phyloP scores from a whole-genome alignment of 345 rosid species.

The Eutrema japonicum region DNA sequence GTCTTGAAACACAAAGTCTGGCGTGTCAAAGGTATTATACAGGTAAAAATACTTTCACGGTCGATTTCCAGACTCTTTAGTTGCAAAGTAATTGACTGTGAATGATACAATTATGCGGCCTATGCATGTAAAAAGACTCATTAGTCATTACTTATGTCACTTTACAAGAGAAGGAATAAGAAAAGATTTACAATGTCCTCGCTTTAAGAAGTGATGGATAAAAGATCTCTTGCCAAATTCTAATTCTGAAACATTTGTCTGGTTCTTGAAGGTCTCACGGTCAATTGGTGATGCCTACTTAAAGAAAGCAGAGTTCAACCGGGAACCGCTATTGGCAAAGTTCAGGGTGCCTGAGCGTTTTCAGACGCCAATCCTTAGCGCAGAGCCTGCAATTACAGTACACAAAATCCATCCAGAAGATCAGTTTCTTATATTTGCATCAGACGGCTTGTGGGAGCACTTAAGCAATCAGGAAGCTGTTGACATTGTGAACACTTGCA shows the following conservation, averaged over 20 bases:
- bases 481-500: slow-evolving; percentile 42
- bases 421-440: slow-evolving; percentile 51
- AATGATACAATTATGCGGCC: neutral
- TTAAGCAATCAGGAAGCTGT: slow-evolving; percentile 44
- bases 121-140: neutral
- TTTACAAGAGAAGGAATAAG: neutral
- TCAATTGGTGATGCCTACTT: slow-evolving; percentile 50
- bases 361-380: slow-evolving; percentile 39
- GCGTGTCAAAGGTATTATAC: slow-evolving; percentile 69
- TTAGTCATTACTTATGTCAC: neutral
- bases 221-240: neutral
- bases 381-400: slow-evolving; percentile 43
- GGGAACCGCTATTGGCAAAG: slow-evolving; percentile 45
- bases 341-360: slow-evolving; percentile 45
- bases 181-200: slow-evolving; percentile 5
- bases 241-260: slow-evolving; percentile 4
- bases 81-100: neutral
- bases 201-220: neutral
- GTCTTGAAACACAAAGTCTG: slow-evolving; percentile 62
- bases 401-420: slow-evolving; percentile 46
- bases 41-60: slow-evolving; percentile 42
- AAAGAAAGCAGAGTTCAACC: slow-evolving; percentile 47
- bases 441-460: slow-evolving; percentile 50
- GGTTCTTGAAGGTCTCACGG: slow-evolving; percentile 41
- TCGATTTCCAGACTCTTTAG: neutral